These are phyloP conservation scores for Candida boidinii DNA, from an alignment of 805 yeast species.

Conservation along the genomic window DNA sequence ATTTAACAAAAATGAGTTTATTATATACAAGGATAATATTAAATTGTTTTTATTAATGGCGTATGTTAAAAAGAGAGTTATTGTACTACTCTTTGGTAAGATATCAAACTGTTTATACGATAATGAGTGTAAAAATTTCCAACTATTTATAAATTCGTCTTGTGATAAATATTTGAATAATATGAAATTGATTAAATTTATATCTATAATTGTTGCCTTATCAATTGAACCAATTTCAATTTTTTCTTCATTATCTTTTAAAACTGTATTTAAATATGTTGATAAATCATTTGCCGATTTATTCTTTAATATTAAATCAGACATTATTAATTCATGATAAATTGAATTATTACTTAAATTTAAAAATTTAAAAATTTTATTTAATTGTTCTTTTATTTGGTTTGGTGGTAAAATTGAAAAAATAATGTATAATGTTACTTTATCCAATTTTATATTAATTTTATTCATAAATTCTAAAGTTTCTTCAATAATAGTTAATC, in stretches of 20 bases:
- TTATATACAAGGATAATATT: slow-evolving; percentile 8
- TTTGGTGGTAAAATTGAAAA: slow-evolving; percentile 14
- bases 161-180: slow-evolving; percentile 9
- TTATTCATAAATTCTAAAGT: slow-evolving; percentile 9
- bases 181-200: slow-evolving; percentile 14
- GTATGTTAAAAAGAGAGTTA: slow-evolving; percentile 14
- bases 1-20: slow-evolving; percentile 12
- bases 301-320: too few species aligned
- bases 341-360: too few species aligned
- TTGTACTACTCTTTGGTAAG: slow-evolving; percentile 12
- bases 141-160: slow-evolving; percentile 9
- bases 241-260: too few species aligned
- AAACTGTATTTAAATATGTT: too few species aligned
- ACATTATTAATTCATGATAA: too few species aligned
- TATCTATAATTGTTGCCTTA: too few species aligned
- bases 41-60: slow-evolving; percentile 5
- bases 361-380: too few species aligned
- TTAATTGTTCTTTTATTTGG: too few species aligned
- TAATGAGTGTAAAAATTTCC: slow-evolving; percentile 12
- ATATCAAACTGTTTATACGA: background rate
- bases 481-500: slow-evolving; percentile 10
- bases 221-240: too few species aligned
- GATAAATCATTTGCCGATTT: too few species aligned
- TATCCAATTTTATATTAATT: slow-evolving; percentile 9
- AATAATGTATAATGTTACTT: slow-evolving; percentile 13